Evolutionary conservation across 139 green algal species (phyloP).

Genomic region (Picochlorum costavermella): DNA sequence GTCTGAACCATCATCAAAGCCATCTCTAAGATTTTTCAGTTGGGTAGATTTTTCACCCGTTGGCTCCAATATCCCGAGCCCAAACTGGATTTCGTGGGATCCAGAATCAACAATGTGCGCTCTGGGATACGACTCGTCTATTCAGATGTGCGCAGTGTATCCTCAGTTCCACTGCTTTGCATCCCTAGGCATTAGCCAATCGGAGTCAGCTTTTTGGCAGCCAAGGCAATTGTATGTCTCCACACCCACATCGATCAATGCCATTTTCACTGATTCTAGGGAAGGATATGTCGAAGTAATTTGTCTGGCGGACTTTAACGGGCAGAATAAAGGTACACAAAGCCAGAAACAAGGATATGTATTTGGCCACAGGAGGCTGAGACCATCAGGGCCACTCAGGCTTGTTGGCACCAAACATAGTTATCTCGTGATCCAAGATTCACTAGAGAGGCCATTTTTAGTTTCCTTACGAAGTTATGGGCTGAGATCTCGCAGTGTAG

Average conservation of each 20-base stretch:
- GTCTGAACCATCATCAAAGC: conserved; percentile 15
- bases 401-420: conserved; percentile 24
- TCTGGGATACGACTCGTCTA: conserved; percentile 32
- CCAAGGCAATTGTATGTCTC: conserved; percentile 38
- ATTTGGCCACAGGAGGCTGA: conserved; percentile 20
- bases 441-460: conserved; percentile 36
- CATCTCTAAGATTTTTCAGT: conserved; percentile 23
- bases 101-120: conserved; percentile 37
- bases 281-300: conserved; percentile 21
- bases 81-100: conserved; percentile 35
- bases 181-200: conserved; percentile 19
- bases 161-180: conserved; percentile 40
- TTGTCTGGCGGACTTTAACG: conserved; percentile 26
- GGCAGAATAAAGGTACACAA: conserved; percentile 8
- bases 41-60: conserved; percentile 26
- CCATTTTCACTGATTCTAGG: conserved; percentile 30
- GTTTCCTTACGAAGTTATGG: conserved; percentile 38
- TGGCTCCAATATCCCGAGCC: conserved; percentile 21
- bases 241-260: conserved; percentile 21
- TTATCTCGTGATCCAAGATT: conserved; percentile 31
- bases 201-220: conserved; percentile 36
- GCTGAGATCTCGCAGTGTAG: conserved; percentile 32
- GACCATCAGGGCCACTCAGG: conserved; percentile 20
- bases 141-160: conserved; percentile 30
- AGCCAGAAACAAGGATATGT: conserved; percentile 4